Base-by-base conservation (phyloP, 2,329 filamentous ascomycete genomes). In the Pestalotiopsis sp. region DNA sequence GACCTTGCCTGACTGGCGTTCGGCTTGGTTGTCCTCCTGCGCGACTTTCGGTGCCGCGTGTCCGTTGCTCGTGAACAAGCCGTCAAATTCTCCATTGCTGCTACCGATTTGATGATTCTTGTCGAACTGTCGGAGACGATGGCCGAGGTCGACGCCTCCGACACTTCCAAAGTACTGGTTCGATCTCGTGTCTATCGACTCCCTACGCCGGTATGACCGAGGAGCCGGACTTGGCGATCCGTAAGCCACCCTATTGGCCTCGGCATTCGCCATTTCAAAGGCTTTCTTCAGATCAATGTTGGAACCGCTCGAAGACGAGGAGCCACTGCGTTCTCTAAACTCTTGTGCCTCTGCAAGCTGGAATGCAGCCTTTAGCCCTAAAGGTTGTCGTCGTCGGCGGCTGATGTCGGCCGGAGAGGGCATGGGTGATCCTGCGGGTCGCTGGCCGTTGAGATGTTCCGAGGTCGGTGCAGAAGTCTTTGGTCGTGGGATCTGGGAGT, bases 41-140 rank as follows among this genome's bases (percentile, higher is more conserved):
- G 82, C 79, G 41, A 83, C 77, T 59, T 76, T 79, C 38, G 76
- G 71, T 2, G 76, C 78, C 31, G 78, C 68, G 45, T 74, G 79
- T 45, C 75, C 74, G 67, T 78, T 80, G 39, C 14, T 66, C 31
- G 76, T 76, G 68, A 83, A 81, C 12, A 83, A 71, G 55, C 79
- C 77, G 65, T 73, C 74, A 55, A 77, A 67, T 39, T 76, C 71
- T 17, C 72, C 72, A 27, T 58, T 71, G 70, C 45, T 72, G 67
- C 69, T 57, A 4, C 66, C 63, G 12, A 78, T 70, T n/a, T 76
- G 72, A 52, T 78, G 76, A 31, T 71, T 74, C n/a, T 68, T 73
- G 65, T 79, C 76, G 52, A 79, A 79, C 13, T 74, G 71, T 67
- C 74, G 64, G n/a, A 79, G 72, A 31, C 76, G 75, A 12, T 67